phyloP scores from a whole-genome alignment of 2,329 filamentous ascomycete species.

The Grosmannia huntii region DNA sequence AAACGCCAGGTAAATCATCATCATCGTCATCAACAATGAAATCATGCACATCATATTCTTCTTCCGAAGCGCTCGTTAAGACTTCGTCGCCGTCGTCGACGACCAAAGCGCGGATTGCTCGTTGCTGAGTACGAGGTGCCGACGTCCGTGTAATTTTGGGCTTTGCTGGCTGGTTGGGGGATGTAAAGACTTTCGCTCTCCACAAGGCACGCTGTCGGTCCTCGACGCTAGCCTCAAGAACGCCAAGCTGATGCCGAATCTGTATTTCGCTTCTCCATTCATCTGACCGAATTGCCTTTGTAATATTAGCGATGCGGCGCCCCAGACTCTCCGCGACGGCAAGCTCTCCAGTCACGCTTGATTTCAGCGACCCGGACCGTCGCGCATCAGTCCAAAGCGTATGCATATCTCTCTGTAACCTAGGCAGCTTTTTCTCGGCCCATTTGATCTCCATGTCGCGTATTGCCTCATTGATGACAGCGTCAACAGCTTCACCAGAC shows the following conservation, averaged over 20 bases:
- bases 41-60: slow-evolving; percentile 29
- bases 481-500: slow-evolving; percentile 31
- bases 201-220: slow-evolving; percentile 42
- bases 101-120: background rate
- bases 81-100: slow-evolving; percentile 32
- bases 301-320: slow-evolving; percentile 41
- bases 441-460: slow-evolving; percentile 41
- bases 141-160: background rate
- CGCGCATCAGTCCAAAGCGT: slow-evolving; percentile 47
- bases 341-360: slow-evolving; percentile 31
- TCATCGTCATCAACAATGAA: slow-evolving; percentile 35
- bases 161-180: slow-evolving; percentile 21
- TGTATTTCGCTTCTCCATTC: slow-evolving; percentile 39
- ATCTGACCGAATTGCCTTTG: slow-evolving; percentile 34
- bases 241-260: slow-evolving; percentile 41
- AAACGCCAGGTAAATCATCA: slow-evolving; percentile 2
- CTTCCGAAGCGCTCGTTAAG: slow-evolving; percentile 33
- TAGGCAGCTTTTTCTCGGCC: slow-evolving; percentile 44
- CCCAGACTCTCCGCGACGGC: slow-evolving; percentile 28
- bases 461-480: slow-evolving; percentile 42
- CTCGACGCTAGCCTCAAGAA: slow-evolving; percentile 52
- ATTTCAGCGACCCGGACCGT: slow-evolving; percentile 24
- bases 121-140: background rate
- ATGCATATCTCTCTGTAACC: slow-evolving; percentile 42
- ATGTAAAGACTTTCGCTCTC: slow-evolving; percentile 23